Base-by-base conservation (phyloP, 148 eudicot genomes). In the Chenopodium album region DNA sequence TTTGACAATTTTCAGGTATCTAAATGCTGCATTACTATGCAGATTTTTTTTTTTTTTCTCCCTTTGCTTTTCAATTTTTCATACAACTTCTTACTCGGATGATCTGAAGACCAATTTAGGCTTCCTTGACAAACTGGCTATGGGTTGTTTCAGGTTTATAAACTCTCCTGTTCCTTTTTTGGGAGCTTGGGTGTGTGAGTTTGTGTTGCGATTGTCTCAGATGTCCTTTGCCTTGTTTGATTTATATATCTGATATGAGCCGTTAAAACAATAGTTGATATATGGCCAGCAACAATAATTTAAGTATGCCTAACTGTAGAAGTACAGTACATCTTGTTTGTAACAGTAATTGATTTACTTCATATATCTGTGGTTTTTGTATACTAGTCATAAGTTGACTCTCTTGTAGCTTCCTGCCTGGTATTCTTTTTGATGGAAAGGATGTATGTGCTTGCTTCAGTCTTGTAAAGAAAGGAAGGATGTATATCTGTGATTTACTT, bases 1-100 rank as follows among this genome's bases (percentile, higher is more conserved):
- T 93, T 93, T 80, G 97, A 93, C 88, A 93, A 93, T 84, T 93
- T 93, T 80, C 97, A 93, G 95, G 97, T 91, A 87, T 41, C 44
- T 8, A 41, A 41, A 41, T 41, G 8, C 44, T 41, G 44, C 44
- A 41, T 41, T 41, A 5, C 44, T 41, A 6, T 41, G 44, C 44
- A 41, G 44, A 0, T 5, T 41, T 41, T 41, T 6, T 41, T 41
- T 41, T 1, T 41, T 41, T 41, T 6, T 5, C 7, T 41, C 23
- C 23, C 23, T 23, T 23, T 23, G 23, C 23, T 23, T 23, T 23
- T 23, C 23, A 23, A 23, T 23, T 23, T 41, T 41, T 37, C 6
- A 0, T 41, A 41, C 44, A 5, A 6, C 44, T 5, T 37, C 44
- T 37, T 41, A 4, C 44, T 41, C 44, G 44, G 44, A 41, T 41